Conservation (phyloP, 2,329 filamentous ascomycete genomes). For the Cladophialophora chaetospira region DNA sequence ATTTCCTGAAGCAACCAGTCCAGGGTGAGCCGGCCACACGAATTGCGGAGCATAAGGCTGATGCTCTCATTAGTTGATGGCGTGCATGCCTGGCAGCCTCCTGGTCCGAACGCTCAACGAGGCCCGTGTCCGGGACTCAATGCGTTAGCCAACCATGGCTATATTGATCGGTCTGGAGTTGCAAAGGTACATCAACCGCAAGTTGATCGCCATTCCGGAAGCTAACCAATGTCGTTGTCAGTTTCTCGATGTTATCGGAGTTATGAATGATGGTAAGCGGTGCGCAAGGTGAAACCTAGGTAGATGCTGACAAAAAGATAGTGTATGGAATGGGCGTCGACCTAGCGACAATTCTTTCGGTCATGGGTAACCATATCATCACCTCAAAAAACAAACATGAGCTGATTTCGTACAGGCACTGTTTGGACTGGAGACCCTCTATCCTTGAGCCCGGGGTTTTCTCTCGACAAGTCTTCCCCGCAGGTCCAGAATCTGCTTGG, state of each 20-base stretch:
- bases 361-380: constrained; percentile 47
- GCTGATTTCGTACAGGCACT: background rate
- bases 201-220: background rate
- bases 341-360: constrained; percentile 45
- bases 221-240: constrained; percentile 11
- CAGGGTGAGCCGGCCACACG: constrained; percentile 32
- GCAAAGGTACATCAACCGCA: constrained; percentile 4
- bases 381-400: background rate
- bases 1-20: constrained; percentile 33
- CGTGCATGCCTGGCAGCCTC: constrained; percentile 40
- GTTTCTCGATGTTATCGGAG: constrained; percentile 39
- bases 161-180: constrained; percentile 46
- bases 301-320: constrained; percentile 24
- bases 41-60: background rate
- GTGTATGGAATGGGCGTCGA: constrained; percentile 55
- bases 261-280: constrained; percentile 39
- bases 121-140: constrained; percentile 48
- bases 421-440: background rate
- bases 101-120: constrained; percentile 39
- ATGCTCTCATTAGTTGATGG: constrained; percentile 37
- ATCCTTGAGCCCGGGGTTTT: background rate
- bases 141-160: constrained; percentile 47
- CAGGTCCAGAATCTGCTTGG: background rate
- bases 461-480: background rate
- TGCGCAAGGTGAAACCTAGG: no score